Conservation (phyloP, 805 yeast genomes). For the Kazachstania martiniae region DNA sequence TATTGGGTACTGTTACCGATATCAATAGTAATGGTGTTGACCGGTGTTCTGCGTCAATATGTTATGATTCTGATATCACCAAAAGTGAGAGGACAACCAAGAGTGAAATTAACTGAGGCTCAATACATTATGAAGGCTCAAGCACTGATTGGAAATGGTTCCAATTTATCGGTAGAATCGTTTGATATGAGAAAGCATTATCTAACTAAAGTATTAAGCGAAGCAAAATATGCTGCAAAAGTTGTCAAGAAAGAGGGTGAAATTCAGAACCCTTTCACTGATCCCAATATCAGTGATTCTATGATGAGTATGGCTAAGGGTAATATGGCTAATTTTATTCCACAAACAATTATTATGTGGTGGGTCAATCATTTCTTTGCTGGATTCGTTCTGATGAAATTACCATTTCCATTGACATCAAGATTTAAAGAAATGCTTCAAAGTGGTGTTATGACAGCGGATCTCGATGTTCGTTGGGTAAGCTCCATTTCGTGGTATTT, state of each 20-base stretch:
- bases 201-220: constrained; percentile 37
- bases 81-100: constrained; percentile 41
- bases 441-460: constrained; percentile 71
- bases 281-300: constrained; percentile 60
- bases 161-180: constrained; percentile 40
- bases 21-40: constrained; percentile 77
- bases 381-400: constrained; percentile 75
- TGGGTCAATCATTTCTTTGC: constrained; percentile 93
- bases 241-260: constrained; percentile 29
- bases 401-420: constrained; percentile 86
- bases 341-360: constrained; percentile 90
- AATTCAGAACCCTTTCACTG: constrained; percentile 52
- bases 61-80: constrained; percentile 52
- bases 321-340: constrained; percentile 72
- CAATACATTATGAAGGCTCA: constrained; percentile 52
- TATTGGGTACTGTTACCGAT: constrained; percentile 91
- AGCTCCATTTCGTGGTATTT: constrained; percentile 94
- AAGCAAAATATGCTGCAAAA: constrained; percentile 45
- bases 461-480: constrained; percentile 85
- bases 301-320: constrained; percentile 70
- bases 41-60: constrained; percentile 68
- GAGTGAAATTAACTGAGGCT: constrained; percentile 45
- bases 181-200: constrained; percentile 44
- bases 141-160: constrained; percentile 44
- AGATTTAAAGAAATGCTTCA: constrained; percentile 91